These are phyloP conservation scores for Fusarium humuli DNA, from an alignment of 2,329 filamentous ascomycete genomes.

Conservation along the genomic window DNA sequence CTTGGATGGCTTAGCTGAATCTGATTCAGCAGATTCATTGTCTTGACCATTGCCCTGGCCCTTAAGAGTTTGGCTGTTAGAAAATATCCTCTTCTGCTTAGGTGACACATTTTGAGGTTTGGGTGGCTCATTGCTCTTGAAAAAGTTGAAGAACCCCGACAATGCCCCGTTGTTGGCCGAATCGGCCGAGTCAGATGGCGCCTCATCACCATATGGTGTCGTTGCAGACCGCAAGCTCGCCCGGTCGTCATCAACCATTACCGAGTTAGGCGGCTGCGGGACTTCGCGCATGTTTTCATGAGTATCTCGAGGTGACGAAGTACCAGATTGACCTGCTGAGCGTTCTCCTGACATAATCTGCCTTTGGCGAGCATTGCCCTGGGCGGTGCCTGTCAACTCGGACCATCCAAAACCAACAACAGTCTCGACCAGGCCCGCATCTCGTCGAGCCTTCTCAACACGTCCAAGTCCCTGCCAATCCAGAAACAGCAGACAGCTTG, in stretches of 20 bases:
- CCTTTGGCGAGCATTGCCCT: constrained; percentile 59
- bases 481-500: constrained; percentile 94
- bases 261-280: constrained; percentile 75
- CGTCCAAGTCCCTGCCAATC: constrained; percentile 95
- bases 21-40: constrained; percentile 7
- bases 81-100: constrained; percentile 78
- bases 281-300: constrained; percentile 66
- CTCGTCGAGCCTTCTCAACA: constrained; percentile 92
- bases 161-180: constrained; percentile 62
- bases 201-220: constrained; percentile 44
- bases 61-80: constrained; percentile 78
- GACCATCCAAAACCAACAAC: constrained; percentile 95
- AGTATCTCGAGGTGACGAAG: constrained; percentile 50
- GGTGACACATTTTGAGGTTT: constrained; percentile 64
- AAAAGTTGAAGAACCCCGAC: constrained; percentile 77
- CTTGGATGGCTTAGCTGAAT: constrained; percentile 44
- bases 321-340: constrained; percentile 49
- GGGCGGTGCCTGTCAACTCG: constrained; percentile 82
- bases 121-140: constrained; percentile 68
- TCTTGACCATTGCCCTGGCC: constrained; percentile 18
- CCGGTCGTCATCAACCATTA: constrained; percentile 74
- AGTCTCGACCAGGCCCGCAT: constrained; percentile 91
- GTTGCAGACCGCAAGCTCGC: constrained; percentile 64
- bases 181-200: constrained; percentile 45
- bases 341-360: constrained; percentile 54